phyloP scores from a whole-genome alignment of 805 yeast species.

The Lachancea mirantina region DNA sequence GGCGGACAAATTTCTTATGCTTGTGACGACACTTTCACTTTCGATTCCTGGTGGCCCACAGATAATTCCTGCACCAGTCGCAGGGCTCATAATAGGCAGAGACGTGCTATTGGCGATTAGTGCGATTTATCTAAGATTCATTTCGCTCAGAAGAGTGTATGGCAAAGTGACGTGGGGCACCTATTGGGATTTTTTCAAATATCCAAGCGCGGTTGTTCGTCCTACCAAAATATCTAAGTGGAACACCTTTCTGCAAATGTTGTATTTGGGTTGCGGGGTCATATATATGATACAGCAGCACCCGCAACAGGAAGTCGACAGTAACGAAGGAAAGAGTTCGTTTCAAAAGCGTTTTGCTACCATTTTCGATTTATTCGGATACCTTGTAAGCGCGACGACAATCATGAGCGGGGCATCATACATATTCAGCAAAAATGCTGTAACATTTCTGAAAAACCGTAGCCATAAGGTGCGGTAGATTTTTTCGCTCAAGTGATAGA shows the following conservation, averaged over 20 bases:
- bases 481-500: not conserved
- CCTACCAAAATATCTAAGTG: constrained; percentile 82
- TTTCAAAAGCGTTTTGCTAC: constrained; percentile 2
- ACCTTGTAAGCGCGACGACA: constrained; percentile 63
- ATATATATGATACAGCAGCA: constrained; percentile 24
- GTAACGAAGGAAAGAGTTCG: not conserved
- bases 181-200: constrained; percentile 62
- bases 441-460: constrained; percentile 39
- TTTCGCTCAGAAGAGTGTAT: constrained; percentile 35
- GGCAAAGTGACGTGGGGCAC: constrained; percentile 45
- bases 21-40: constrained; percentile 71
- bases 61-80: constrained; percentile 66
- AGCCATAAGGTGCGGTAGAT: not conserved
- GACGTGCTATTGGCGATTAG: constrained; percentile 67
- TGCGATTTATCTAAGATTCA: constrained; percentile 66
- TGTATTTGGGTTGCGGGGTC: constrained; percentile 64
- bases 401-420: constrained; percentile 72
- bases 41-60: constrained; percentile 42
- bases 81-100: constrained; percentile 70
- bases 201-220: constrained; percentile 79
- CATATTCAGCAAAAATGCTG: constrained; percentile 61
- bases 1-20: constrained; percentile 90
- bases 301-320: constrained; percentile 10
- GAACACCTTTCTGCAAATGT: constrained; percentile 90
- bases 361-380: constrained; percentile 35